A percentile compares a stretch with the other conserved stretches of the same genome.
Conservation (phyloP, 208 protist species). For the Phytomonas sp. region DNA sequence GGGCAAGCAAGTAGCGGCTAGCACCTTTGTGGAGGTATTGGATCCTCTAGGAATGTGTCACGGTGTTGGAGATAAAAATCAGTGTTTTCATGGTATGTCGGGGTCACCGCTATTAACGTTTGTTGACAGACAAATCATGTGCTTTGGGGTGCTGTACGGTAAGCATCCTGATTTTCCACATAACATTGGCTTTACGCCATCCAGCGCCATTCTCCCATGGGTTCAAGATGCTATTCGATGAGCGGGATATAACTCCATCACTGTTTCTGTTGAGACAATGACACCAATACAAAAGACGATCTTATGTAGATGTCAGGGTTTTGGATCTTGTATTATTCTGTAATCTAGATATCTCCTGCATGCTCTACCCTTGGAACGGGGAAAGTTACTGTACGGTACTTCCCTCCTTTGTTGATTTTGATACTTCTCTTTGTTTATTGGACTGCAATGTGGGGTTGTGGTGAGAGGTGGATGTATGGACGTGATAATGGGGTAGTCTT, state of each 20-base stretch:
- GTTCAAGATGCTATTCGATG: conserved; percentile 9
- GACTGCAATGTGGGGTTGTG: too few species aligned
- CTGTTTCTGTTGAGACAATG: neutral
- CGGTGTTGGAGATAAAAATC: conserved; percentile 16
- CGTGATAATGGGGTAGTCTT: too few species aligned
- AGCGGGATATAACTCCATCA: neutral
- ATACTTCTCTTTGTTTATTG: too few species aligned
- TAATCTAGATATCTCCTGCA: too few species aligned
- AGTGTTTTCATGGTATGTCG: conserved; percentile 79
- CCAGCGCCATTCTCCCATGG: conserved; percentile 32
- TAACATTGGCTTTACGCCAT: conserved; percentile 51
- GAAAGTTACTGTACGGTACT: too few species aligned
- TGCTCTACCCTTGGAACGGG: too few species aligned
- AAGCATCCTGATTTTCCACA: conserved; percentile 33
- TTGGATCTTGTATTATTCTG: neutral
- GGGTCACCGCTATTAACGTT: conserved; percentile 39
- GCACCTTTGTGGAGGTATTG: conserved; percentile 28
- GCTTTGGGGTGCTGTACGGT: conserved; percentile 67
- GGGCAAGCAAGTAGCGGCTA: conserved; percentile 36
- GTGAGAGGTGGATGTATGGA: too few species aligned
- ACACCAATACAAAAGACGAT: neutral
- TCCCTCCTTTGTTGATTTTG: too few species aligned
- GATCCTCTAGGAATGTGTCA: conserved; percentile 46
- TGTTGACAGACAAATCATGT: conserved; percentile 15
- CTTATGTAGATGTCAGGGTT: neutral